Percentiles rank a stretch among this genome's conserved stretches.
These are phyloP conservation scores for Pythium volutum DNA, from an alignment of 352 stramenopile species.

Conservation along the genomic window DNA sequence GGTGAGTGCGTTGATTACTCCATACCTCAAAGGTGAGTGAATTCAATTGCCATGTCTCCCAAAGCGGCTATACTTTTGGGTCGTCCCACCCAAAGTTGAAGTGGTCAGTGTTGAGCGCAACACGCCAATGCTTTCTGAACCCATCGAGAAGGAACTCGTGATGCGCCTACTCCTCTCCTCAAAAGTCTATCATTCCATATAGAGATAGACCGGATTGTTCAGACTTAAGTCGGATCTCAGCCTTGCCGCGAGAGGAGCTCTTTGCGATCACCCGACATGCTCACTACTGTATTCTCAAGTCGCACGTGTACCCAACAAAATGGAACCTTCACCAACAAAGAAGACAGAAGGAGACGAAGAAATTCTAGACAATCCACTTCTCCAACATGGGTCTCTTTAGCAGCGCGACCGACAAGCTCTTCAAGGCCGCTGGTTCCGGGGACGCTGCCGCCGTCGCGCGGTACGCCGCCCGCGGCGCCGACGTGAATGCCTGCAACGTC, in stretches of 20 bases:
- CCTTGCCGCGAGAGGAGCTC: too few species aligned
- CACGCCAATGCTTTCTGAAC: too few species aligned
- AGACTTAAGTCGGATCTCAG: too few species aligned
- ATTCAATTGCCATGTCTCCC: neutral
- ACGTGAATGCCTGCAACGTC: conserved; percentile 13
- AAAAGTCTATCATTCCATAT: too few species aligned
- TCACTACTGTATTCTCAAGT: too few species aligned
- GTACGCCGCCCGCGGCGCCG: conserved; percentile 1
- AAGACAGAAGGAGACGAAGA: too few species aligned
- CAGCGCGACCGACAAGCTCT: conserved; percentile 14
- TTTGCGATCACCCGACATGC: too few species aligned
- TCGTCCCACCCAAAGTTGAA: conserved; percentile 1
- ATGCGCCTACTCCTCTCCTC: too few species aligned
- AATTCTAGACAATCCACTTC: too few species aligned
- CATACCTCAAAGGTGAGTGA: neutral
- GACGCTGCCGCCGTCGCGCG: conserved; percentile 1
- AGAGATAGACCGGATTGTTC: too few species aligned
- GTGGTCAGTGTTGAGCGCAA: neutral
- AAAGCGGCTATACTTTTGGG: neutral
- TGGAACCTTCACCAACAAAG: too few species aligned
- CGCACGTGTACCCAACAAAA: neutral
- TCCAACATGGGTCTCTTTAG: conserved; percentile 9
- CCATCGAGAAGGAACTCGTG: neutral
- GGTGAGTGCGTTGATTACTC: neutral
- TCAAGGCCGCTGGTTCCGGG: conserved; percentile 7